Base-by-base conservation (phyloP, 257 asterid genomes). In the Fraxinus pennsylvanica region DNA sequence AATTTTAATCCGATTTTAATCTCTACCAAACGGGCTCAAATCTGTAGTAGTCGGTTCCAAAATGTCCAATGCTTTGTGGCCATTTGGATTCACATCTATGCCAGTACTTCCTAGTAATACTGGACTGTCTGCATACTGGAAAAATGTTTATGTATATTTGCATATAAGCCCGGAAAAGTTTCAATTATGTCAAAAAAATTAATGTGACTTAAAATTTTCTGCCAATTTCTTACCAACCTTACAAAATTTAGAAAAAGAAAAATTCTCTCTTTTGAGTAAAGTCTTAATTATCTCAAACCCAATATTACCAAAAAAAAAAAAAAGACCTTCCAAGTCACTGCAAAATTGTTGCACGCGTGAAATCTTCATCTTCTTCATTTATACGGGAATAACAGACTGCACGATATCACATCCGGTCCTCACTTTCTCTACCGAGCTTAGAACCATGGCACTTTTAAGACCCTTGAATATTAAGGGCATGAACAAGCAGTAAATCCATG, bases 61-160 rank as follows among this genome's bases (percentile, higher is more conserved):
- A 14, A 82, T 78, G 72, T 74, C 84, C 4, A 72, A 32, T 69
- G 84, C 81, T 35, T 87, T 85, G 78, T 82, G 74, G 0, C 85
- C 85, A 9, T 38, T 50, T 15, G 78, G 66, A 17, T 82, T 73
- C 74, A 80, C 65, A 13, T 84, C 83, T 50, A 78, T 82, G 68
- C 27, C 67, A 50, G 83, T 69, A 0, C 14, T 72, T 41, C 6
- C n/a, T 13, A 74, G 74, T 78, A 90, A 52, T 79, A 78, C 8
- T 50, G 65, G 47, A 81, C 67, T 8, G 80, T 85, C 94, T 90
- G 88, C 87, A 84, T 17, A 32, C 50, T 7, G 22, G 6, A 54
- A 17, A 54, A 47, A 13, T 13, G 19, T 13, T 47, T 1, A 14
- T 47, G 6, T 47, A 15, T 47, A 47, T 15, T 47, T 47, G 57